phyloP scores from a whole-genome alignment of 2,329 filamentous ascomycete species.

The Botryotinia globosa region DNA sequence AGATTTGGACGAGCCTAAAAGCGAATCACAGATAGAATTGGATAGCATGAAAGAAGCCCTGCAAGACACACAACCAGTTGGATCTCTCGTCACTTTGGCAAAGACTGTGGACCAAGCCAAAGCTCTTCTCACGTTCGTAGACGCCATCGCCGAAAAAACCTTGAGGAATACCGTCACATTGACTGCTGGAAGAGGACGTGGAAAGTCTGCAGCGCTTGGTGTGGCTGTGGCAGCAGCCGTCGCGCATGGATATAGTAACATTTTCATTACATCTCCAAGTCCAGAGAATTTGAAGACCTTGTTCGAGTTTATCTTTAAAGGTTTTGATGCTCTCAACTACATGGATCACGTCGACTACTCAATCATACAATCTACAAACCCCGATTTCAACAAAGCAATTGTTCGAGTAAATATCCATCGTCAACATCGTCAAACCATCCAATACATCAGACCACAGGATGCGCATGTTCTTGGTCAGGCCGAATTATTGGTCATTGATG shows the following conservation, averaged over 20 bases:
- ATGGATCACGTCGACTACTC: conserved; percentile 96
- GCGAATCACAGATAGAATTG: conserved; percentile 70
- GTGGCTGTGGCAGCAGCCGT: conserved; percentile 91
- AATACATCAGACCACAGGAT: conserved; percentile 97
- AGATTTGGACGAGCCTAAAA: conserved; percentile 70
- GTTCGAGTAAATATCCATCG: conserved; percentile 94
- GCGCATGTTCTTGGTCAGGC: conserved; percentile 92
- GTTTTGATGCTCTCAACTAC: conserved; percentile 91
- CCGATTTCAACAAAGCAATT: conserved; percentile 98
- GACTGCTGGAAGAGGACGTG: conserved; percentile 89
- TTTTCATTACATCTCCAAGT: conserved; percentile 97
- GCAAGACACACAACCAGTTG: conserved; percentile 80
- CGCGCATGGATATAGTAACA: conserved; percentile 96
- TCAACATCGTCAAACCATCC: conserved; percentile 94
- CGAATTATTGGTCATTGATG: conserved; percentile 92
- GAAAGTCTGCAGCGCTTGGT: conserved; percentile 94
- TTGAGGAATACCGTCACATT: conserved; percentile 88
- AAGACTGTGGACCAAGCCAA: conserved; percentile 95
- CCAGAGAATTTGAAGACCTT: conserved; percentile 98
- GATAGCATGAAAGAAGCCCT: conserved; percentile 84
- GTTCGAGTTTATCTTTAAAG: conserved; percentile 98
- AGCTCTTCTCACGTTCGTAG: conserved; percentile 92
- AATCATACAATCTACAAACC: conserved; percentile 96
- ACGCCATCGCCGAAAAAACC: conserved; percentile 95
- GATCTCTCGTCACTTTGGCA: conserved; percentile 77